Evolutionary conservation across 257 asterid genomes (phyloP).

Genomic region (Sherardia arvensis): DNA sequence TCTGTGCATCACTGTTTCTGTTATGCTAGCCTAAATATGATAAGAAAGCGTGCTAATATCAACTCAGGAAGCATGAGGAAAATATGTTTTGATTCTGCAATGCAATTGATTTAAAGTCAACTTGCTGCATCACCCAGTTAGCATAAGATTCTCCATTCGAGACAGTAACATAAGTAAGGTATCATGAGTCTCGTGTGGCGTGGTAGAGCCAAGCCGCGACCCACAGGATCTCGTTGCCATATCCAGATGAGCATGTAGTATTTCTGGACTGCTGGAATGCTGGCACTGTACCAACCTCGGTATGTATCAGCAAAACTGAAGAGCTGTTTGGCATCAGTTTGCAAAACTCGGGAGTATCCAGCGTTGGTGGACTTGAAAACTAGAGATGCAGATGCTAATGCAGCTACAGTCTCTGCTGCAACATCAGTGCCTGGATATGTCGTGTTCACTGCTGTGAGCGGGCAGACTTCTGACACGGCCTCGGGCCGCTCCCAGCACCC

Average conservation of each 20-base stretch:
- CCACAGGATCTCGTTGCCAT: conserved; percentile 67
- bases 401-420: conserved; percentile 76
- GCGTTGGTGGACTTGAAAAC: conserved; percentile 32
- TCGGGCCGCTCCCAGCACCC: conserved; percentile 65
- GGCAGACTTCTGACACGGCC: conserved; percentile 24
- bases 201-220: conserved; percentile 69
- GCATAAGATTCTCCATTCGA: conserved; percentile 37
- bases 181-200: conserved; percentile 38
- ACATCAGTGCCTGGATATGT: conserved; percentile 58
- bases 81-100: too few relatives aligned
- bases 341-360: conserved; percentile 34
- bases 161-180: conserved; percentile 28
- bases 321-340: conserved; percentile 38
- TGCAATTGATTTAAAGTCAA: too few relatives aligned
- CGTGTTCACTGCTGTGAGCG: conserved; percentile 35
- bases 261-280: conserved; percentile 35
- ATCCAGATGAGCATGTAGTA: conserved; percentile 54
- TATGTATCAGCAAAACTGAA: conserved; percentile 49
- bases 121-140: too few relatives aligned
- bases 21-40: too few relatives aligned
- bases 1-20: too few relatives aligned
- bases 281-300: conserved; percentile 39
- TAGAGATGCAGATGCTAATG: conserved; percentile 60
- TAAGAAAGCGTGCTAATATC: too few relatives aligned
- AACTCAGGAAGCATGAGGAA: too few relatives aligned